Percentiles rank a stretch among this genome's conserved stretches.
These are phyloP conservation scores for Clavispora santaluciae DNA, from an alignment of 805 yeast genomes.

Conservation along the genomic window DNA sequence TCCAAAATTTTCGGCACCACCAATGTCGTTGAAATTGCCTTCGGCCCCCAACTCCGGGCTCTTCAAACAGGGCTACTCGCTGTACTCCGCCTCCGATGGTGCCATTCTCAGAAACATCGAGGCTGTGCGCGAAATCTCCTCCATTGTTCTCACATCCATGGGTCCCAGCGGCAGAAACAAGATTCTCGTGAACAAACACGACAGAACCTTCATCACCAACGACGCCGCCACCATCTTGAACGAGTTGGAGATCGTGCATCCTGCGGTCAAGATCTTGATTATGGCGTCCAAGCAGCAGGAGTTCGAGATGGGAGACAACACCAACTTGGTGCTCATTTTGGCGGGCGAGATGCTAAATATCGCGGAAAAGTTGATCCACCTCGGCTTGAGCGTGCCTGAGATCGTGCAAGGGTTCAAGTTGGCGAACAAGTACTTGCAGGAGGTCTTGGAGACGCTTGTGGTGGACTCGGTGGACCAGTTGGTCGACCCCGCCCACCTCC, in stretches of 20 bases:
- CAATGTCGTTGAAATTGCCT: constrained; percentile 87
- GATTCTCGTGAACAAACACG: constrained; percentile 84
- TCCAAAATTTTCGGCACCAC: neutral
- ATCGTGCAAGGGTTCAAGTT: constrained; percentile 87
- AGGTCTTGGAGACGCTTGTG: constrained; percentile 61
- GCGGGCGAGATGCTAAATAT: constrained; percentile 89
- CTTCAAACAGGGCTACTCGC: constrained; percentile 92
- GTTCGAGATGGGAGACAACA: constrained; percentile 94
- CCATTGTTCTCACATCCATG: constrained; percentile 88
- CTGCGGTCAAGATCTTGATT: constrained; percentile 91
- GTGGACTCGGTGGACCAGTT: constrained; percentile 60
- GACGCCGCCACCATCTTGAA: constrained; percentile 98
- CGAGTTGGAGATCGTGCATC: constrained; percentile 92
- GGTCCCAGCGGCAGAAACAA: constrained; percentile 98
- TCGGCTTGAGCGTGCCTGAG: constrained; percentile 89
- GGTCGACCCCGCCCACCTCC: constrained; percentile 48
- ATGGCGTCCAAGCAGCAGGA: constrained; percentile 98
- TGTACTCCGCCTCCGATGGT: constrained; percentile 86
- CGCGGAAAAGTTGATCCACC: constrained; percentile 76
- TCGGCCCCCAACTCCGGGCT: constrained; percentile 90
- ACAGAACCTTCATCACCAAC: constrained; percentile 83
- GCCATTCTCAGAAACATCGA: constrained; percentile 88
- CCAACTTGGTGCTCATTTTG: constrained; percentile 83
- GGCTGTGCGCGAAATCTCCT: constrained; percentile 90
- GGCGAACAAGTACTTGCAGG: constrained; percentile 73